A percentile compares a stretch with the other conserved stretches of the same genome.
These are phyloP conservation scores for Dissoconium aciculare DNA, from an alignment of 2,329 filamentous ascomycete genomes.

Conservation along the genomic window DNA sequence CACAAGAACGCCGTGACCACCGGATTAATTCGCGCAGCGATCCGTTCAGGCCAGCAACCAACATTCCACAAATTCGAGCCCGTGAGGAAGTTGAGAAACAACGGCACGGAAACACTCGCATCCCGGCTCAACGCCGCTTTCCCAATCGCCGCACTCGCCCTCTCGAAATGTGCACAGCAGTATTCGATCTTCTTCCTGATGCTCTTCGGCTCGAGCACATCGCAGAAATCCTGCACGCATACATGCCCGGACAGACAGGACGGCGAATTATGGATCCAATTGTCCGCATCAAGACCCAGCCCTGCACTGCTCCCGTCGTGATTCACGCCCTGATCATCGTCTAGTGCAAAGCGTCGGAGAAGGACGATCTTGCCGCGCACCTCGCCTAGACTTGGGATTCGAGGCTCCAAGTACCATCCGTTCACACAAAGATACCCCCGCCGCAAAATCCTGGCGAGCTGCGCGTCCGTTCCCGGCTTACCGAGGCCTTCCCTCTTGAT, in stretches of 20 bases:
- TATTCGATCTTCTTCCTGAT: conserved; percentile 70
- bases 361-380: conserved; percentile 72
- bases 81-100: conserved; percentile 82
- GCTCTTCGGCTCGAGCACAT: conserved; percentile 57
- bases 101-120: conserved; percentile 40
- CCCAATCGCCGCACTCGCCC: conserved; percentile 35
- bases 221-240: conserved; percentile 89
- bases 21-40: conserved; percentile 78
- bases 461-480: conserved; percentile 59
- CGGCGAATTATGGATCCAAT: conserved; percentile 80
- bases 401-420: conserved; percentile 65
- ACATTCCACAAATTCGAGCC: conserved; percentile 91
- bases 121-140: conserved; percentile 16
- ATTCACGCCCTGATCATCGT: conserved; percentile 35
- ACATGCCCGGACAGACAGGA: conserved; percentile 60
- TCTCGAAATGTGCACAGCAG: conserved; percentile 59
- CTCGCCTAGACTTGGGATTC: conserved; percentile 63
- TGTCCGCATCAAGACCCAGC: conserved; percentile 44
- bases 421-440: conserved; percentile 51
- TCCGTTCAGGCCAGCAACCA: conserved; percentile 82
- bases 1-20: conserved; percentile 48
- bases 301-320: conserved; percentile 39
- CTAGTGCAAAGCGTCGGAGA: conserved; percentile 60
- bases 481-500: conserved; percentile 86
- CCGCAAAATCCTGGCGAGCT: conserved; percentile 59